Percentiles rank a stretch among this genome's conserved stretches.
Conservation (phyloP, 176 grass and related monocot genomes). For the Eragrostis curvula region DNA sequence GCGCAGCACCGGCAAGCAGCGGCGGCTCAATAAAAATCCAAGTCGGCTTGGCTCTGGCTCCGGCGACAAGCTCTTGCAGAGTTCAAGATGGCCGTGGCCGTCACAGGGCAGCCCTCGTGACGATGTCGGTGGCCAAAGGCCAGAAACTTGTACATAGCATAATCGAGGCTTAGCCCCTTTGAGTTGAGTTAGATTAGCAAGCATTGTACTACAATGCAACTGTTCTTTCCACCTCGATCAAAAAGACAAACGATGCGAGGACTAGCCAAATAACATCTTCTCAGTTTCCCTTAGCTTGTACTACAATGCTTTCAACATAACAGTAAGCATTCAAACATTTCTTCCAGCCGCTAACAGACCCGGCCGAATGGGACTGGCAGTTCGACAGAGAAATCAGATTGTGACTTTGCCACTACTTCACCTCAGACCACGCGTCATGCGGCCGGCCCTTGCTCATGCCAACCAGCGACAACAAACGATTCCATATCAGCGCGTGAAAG, state of each 20-base stretch:
- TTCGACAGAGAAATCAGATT: neutral
- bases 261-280: neutral
- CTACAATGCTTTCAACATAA: neutral
- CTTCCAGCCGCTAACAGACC: constrained; percentile 38
- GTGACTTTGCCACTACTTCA: neutral
- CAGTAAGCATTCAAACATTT: too few relatives aligned
- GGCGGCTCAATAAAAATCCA: neutral
- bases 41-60: too few relatives aligned
- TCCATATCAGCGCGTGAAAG: constrained; percentile 10
- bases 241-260: neutral
- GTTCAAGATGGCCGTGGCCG: neutral
- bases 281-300: neutral
- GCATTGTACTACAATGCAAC: neutral
- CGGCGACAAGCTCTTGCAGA: neutral
- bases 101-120: neutral
- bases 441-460: neutral
- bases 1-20: constrained; percentile 26
- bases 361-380: constrained; percentile 17
- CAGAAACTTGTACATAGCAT: constrained; percentile 17
- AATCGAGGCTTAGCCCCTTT: neutral
- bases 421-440: neutral
- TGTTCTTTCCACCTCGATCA: constrained; percentile 18
- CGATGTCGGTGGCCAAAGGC: constrained; percentile 12
- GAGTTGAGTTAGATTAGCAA: constrained; percentile 6
- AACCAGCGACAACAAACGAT: constrained; percentile 33